A percentile compares a stretch with the other conserved stretches of the same genome.
Evolutionary conservation across 306 rosid species (phyloP).

Genomic region (Cucurbita moschata): DNA sequence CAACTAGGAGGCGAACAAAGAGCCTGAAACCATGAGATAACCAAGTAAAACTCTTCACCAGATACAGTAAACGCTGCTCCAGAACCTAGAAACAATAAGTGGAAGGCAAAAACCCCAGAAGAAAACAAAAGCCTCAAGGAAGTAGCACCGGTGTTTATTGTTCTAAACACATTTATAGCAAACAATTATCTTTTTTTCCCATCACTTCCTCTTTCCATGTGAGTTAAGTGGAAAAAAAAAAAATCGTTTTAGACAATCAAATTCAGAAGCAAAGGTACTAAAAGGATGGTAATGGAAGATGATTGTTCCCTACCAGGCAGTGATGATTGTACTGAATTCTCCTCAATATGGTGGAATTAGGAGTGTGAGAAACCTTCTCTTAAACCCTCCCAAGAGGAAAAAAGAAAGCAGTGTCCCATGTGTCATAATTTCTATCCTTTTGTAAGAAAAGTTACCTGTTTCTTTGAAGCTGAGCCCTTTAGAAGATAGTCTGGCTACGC

Average conservation of each 20-base stretch:
- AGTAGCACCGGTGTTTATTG: not conserved
- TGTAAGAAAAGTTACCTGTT: not conserved
- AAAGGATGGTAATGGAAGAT: not conserved
- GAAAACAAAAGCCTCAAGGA: not conserved
- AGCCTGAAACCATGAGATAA: not conserved
- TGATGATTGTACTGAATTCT: not conserved
- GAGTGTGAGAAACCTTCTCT: not conserved
- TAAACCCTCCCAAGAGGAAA: not conserved
- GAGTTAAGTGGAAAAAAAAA: not conserved
- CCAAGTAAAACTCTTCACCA: not conserved
- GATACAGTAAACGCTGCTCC: not conserved
- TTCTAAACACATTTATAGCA: not conserved
- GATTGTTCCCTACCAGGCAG: not conserved
- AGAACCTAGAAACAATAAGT: not conserved
- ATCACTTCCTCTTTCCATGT: not conserved
- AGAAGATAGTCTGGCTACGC: not conserved
- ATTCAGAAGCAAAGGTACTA: not conserved
- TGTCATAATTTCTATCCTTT: not conserved
- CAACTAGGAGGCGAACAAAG: not conserved
- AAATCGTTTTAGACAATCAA: not conserved
- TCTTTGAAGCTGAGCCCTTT: not conserved
- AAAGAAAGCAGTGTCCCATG: not conserved
- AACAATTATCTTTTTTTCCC: not conserved
- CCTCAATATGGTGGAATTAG: not conserved
- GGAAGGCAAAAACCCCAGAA: not conserved